Evolutionary conservation across 2,329 filamentous ascomycete genomes (phyloP), one percentile per base, ranked within the genome.

Genomic region (Tolypocladium endophyticum): DNA sequence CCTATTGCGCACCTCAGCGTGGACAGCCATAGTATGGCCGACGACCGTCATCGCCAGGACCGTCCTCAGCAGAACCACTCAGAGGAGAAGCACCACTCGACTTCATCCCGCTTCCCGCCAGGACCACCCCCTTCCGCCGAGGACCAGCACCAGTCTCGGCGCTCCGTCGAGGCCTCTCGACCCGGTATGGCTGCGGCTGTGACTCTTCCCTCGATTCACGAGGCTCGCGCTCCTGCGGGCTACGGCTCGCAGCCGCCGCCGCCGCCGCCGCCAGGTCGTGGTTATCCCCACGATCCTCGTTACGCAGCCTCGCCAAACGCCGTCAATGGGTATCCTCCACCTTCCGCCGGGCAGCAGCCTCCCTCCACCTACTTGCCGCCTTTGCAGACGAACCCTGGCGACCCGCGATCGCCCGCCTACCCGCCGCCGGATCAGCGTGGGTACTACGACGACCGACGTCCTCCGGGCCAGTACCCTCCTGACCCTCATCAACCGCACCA

Each of bases 161-260:
- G 45, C 45, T 47, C 50, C n/a, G 60, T 58, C 62, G 61, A 71
- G 60, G 65, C 64, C 43, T 64, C 69, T 58, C 64, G 67, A 65
- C 58, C 64, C 64, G 72, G 64, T 64, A 80, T 79, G 75, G 75
- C 77, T 58, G 68, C 74, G 56, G 71, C 74, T 60, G 74, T 80
- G 61, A 79, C 75, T 61, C 70, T 81, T 39, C 80, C 80, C 1
- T 77, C 80, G 23, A 81, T 82, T 58, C 74, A 81, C 58, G 80
- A 81, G 65, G 69, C 75, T 55, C 72, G 76, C 57, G 66, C 70
- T 39, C 64, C 71, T 60, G 41, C 41, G 4, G 63, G 66, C 23
- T 76, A 76, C 59, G 68, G 69, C 12, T 65, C 70, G 25, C 58
- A 55, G 39, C 12, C 39, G 30, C 53, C 50, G 28, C 43, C 59